phyloP scores from a whole-genome alignment of 208 protist genomes.

The Leishmania guyanensis region DNA sequence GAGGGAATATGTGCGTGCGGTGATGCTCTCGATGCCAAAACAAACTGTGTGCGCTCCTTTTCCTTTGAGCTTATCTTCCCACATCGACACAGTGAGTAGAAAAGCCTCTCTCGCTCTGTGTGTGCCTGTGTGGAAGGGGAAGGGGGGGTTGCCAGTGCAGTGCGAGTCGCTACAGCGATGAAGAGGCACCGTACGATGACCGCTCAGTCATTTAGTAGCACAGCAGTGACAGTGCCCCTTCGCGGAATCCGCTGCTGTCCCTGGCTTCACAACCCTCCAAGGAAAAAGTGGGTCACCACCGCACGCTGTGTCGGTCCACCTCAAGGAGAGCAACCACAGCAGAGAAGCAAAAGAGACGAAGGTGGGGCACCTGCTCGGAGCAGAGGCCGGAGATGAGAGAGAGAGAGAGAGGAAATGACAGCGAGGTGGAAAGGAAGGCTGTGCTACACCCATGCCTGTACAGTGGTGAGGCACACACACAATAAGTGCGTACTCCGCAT shows the following conservation, averaged over 20 bases:
- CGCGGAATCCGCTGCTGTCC: not conserved
- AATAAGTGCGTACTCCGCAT: not conserved
- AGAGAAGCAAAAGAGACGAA: not conserved
- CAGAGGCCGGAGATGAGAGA: not conserved
- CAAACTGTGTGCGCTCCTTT: not conserved
- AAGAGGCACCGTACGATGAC: too few species aligned
- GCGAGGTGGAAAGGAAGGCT: constrained; percentile 10
- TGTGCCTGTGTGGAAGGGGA: not conserved
- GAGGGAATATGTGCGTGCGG: too few species aligned
- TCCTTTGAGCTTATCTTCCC: not conserved
- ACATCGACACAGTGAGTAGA: not conserved
- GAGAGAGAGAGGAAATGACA: constrained; percentile 5
- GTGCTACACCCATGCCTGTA: not conserved
- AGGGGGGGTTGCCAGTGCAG: not conserved
- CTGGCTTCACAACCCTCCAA: not conserved
- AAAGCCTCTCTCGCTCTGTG: not conserved
- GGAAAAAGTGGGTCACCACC: not conserved
- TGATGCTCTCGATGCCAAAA: not conserved
- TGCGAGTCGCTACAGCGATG: not conserved
- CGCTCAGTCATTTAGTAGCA: not conserved
- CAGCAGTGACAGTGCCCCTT: too few species aligned
- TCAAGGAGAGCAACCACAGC: not conserved
- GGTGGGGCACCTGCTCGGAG: not conserved
- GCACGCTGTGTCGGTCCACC: not conserved
- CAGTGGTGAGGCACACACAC: not conserved